Conservation (phyloP, 2,329 filamentous ascomycete species). For the Alternaria infectoria region DNA sequence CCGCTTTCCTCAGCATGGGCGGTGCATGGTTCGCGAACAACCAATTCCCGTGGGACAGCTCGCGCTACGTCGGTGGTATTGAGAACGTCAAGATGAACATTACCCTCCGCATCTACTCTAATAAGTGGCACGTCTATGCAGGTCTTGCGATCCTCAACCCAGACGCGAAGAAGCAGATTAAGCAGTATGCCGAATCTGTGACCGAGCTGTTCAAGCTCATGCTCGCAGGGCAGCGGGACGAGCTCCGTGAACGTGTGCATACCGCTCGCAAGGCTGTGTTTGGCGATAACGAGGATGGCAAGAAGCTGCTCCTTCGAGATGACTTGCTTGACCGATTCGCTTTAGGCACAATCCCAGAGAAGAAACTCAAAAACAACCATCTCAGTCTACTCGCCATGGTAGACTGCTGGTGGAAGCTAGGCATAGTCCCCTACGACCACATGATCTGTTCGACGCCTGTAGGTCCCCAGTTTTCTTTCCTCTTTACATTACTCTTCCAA, state of each 20-base stretch:
- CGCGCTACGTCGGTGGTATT: constrained; percentile 95
- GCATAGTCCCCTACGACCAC: constrained; percentile 96
- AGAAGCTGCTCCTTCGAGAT: constrained; percentile 75
- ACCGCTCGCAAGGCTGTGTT: constrained; percentile 79
- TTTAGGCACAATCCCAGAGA: constrained; percentile 71
- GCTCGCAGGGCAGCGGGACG: constrained; percentile 80
- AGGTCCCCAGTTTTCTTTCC: constrained; percentile 30
- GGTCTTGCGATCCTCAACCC: constrained; percentile 97
- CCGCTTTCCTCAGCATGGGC: constrained; percentile 94
- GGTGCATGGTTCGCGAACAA: constrained; percentile 95
- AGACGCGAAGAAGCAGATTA: constrained; percentile 87
- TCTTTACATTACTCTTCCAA: background rate
- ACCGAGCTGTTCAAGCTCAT: constrained; percentile 97
- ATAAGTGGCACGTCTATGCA: constrained; percentile 99
- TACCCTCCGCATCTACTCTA: constrained; percentile 93
- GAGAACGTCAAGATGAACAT: constrained; percentile 99
- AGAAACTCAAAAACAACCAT: constrained; percentile 86
- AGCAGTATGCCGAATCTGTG: constrained; percentile 89
- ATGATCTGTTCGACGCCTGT: constrained; percentile 98
- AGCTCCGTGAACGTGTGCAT: constrained; percentile 77
- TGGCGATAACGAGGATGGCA: constrained; percentile 58
- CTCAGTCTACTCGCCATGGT: constrained; percentile 94
- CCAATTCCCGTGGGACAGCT: constrained; percentile 96
- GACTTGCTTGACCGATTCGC: constrained; percentile 89
- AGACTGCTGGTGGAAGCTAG: constrained; percentile 94